phyloP scores from a whole-genome alignment of 2,329 filamentous ascomycete genomes.

The Beauveria brongniartii region DNA sequence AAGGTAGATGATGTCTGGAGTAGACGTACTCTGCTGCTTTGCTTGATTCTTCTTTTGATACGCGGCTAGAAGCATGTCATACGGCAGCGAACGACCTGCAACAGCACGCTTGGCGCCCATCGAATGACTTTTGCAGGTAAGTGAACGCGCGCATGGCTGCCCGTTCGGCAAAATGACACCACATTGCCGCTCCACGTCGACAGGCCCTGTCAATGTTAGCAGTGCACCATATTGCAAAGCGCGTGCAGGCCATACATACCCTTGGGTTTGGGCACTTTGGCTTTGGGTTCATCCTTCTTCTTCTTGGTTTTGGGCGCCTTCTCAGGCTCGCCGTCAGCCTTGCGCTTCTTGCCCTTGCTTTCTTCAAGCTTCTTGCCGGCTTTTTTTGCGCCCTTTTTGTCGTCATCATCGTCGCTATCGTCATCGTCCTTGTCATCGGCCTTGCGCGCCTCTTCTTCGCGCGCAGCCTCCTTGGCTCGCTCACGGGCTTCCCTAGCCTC shows the following conservation, averaged over 20 bases:
- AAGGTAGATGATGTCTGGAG: not conserved
- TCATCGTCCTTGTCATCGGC: constrained; percentile 42
- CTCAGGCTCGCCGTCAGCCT: constrained; percentile 66
- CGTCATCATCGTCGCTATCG: constrained; percentile 39
- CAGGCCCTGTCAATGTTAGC: constrained; percentile 49
- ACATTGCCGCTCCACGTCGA: constrained; percentile 90
- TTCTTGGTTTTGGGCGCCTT: constrained; percentile 85
- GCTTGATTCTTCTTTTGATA: constrained; percentile 99
- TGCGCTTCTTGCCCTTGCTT: constrained; percentile 68
- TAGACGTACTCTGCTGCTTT: constrained; percentile 79
- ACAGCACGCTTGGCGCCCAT: constrained; percentile 92
- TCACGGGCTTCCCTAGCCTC: constrained; percentile 65
- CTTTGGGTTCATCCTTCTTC: constrained; percentile 87
- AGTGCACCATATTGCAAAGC: constrained; percentile 9
- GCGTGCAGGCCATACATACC: constrained; percentile 38
- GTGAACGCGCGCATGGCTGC: constrained; percentile 74
- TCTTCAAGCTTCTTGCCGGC: constrained; percentile 57
- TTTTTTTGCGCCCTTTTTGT: constrained; percentile 38
- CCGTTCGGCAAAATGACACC: constrained; percentile 81
- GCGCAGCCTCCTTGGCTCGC: constrained; percentile 53
- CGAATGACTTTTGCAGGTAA: constrained; percentile 91
- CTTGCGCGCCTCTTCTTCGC: constrained; percentile 47
- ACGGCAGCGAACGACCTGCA: constrained; percentile 76
- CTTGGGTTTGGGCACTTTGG: constrained; percentile 77
- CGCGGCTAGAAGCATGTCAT: constrained; percentile 81